A percentile compares a stretch with the other conserved stretches of the same genome.
These are phyloP conservation scores for Hymenoscyphus linearis DNA, from an alignment of 2,329 filamentous ascomycete species.

Conservation along the genomic window DNA sequence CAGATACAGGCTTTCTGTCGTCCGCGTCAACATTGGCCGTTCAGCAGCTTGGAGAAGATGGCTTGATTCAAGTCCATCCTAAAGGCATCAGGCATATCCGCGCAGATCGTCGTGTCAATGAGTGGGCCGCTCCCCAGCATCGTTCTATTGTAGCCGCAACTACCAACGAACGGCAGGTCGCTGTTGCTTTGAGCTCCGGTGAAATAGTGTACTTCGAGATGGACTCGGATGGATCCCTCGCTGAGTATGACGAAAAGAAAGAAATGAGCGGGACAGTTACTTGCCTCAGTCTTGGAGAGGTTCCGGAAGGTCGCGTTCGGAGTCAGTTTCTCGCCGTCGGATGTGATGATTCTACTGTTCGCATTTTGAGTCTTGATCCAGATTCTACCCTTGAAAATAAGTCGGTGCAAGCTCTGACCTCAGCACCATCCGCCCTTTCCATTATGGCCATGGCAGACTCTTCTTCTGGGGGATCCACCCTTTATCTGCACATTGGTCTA, in stretches of 20 bases:
- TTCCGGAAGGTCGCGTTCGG: constrained; percentile 81
- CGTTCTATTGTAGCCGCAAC: constrained; percentile 91
- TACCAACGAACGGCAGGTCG: constrained; percentile 89
- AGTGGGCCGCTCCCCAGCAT: constrained; percentile 91
- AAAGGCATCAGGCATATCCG: constrained; percentile 90
- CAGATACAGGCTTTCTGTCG: constrained; percentile 85
- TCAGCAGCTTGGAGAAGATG: constrained; percentile 89
- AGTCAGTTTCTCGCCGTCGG: constrained; percentile 94
- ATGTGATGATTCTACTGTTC: constrained; percentile 93
- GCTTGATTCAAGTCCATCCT: constrained; percentile 91
- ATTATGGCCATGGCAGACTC: constrained; percentile 97
- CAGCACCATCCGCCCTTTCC: constrained; percentile 78
- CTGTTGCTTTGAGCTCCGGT: constrained; percentile 87
- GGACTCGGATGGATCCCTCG: constrained; percentile 83
- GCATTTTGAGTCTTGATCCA: constrained; percentile 83
- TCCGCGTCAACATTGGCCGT: constrained; percentile 86
- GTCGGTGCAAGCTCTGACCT: constrained; percentile 88
- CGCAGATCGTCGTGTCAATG: constrained; percentile 70
- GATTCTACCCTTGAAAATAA: constrained; percentile 89
- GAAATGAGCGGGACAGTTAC: constrained; percentile 95
- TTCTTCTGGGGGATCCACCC: constrained; percentile 76
- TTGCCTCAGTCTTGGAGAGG: constrained; percentile 86
- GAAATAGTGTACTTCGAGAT: constrained; percentile 99
- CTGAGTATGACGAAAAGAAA: constrained; percentile 91
- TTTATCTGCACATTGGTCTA: constrained; percentile 93